Evolutionary conservation across 2,329 filamentous ascomycete genomes (phyloP).

Genomic region (Clathrospora elynae): DNA sequence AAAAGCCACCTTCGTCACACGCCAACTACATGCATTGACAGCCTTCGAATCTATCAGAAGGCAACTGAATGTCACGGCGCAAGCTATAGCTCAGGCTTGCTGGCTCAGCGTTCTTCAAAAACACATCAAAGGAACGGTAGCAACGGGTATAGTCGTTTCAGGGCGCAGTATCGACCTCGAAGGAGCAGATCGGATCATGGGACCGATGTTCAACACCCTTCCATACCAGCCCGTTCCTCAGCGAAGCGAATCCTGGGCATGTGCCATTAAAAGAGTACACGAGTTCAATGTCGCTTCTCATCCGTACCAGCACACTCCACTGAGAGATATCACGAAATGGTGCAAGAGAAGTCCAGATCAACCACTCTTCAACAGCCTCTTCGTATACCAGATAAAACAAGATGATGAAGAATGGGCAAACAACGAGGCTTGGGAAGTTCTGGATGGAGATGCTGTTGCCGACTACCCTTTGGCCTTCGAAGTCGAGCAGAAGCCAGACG

Average conservation of each 20-base stretch:
- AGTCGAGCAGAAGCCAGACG: constrained; percentile 59
- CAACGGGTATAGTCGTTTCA: constrained; percentile 77
- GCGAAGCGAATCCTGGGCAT: constrained; percentile 60
- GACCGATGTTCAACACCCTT: constrained; percentile 88
- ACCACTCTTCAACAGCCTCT: constrained; percentile 73
- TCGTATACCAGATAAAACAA: constrained; percentile 71
- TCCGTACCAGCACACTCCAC: constrained; percentile 76
- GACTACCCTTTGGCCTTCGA: constrained; percentile 84
- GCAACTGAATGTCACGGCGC: constrained; percentile 72
- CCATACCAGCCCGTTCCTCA: constrained; percentile 65
- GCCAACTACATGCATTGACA: constrained; percentile 55
- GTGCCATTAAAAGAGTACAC: constrained; percentile 69
- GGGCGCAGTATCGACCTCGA: constrained; percentile 74
- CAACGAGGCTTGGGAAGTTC: constrained; percentile 59
- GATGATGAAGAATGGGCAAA: constrained; percentile 27
- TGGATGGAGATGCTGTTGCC: constrained; percentile 51
- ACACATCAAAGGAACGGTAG: constrained; percentile 55
- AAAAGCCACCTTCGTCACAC: constrained; percentile 29
- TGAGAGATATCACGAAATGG: constrained; percentile 83
- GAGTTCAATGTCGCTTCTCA: constrained; percentile 70
- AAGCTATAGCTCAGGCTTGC: constrained; percentile 75
- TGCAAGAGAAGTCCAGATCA: constrained; percentile 60
- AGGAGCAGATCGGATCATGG: constrained; percentile 69
- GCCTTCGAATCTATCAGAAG: constrained; percentile 56
- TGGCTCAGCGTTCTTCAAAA: constrained; percentile 70